A percentile compares a stretch with the other conserved stretches of the same genome.
Conservation (phyloP, 75 land plant genomes). For the Picea glauca region DNA sequence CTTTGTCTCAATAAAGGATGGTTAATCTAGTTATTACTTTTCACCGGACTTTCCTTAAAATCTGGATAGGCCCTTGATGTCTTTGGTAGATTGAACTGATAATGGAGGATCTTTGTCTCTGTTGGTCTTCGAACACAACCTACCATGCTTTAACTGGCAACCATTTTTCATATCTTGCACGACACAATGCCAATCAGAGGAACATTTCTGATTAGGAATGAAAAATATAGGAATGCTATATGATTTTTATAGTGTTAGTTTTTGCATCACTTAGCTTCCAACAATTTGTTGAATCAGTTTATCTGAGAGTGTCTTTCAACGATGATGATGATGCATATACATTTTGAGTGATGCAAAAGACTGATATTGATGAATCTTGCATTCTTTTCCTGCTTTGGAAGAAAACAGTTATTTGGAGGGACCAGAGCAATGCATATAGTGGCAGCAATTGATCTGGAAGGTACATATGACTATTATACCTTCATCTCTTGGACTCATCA, state of each 20-base stretch:
- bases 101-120: no score
- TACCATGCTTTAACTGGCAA: background rate
- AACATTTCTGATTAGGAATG: background rate
- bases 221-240: background rate
- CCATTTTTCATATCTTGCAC: background rate
- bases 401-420: constrained; percentile 9
- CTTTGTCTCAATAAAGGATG: no score
- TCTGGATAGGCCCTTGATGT: no score
- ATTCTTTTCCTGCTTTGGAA: background rate
- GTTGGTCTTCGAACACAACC: no score
- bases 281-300: background rate
- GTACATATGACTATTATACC: background rate
- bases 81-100: no score
- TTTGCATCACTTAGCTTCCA: background rate
- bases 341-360: background rate
- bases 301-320: background rate
- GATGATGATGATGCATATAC: background rate
- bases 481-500: background rate
- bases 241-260: constrained; percentile 2
- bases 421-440: background rate
- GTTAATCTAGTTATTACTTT: no score
- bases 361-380: background rate
- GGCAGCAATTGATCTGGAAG: background rate
- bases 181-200: background rate
- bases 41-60: no score